A percentile compares a stretch with the other conserved stretches of the same genome.
Conservation (phyloP, 192 early-diverging fungal genomes). For the Coemansia aciculifera region DNA sequence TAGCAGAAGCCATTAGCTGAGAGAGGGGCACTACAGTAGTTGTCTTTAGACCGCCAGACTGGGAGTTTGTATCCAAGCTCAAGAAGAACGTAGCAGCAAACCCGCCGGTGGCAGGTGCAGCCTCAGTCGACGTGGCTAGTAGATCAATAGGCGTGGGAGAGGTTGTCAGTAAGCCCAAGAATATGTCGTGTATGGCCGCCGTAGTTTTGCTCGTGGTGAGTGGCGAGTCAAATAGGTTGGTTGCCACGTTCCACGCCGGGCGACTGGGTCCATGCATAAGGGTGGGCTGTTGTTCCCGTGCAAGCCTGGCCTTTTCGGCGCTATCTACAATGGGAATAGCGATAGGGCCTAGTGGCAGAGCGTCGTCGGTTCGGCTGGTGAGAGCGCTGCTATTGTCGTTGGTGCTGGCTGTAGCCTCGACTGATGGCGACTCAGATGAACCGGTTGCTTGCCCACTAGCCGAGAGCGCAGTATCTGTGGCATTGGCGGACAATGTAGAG, state of each 20-base stretch:
- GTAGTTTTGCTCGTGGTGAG: constrained; percentile 3
- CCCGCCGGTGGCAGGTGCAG: not conserved
- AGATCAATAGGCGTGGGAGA: not conserved
- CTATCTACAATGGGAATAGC: constrained; percentile 40
- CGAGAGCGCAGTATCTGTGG: not conserved
- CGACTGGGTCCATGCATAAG: constrained; percentile 1
- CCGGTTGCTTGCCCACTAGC: not conserved
- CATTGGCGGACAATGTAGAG: not conserved
- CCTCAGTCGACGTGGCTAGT: not conserved
- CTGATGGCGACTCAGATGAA: not conserved
- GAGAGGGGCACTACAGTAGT: constrained; percentile 41
- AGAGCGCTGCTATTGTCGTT: not conserved
- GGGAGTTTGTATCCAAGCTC: constrained; percentile 31
- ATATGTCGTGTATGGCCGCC: not conserved
- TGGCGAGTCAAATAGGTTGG: constrained; percentile 32
- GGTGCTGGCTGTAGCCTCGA: not conserved
- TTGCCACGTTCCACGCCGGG: not conserved
- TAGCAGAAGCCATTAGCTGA: constrained; percentile 35
- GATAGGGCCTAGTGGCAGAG: constrained; percentile 18
- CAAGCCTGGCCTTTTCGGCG: not conserved
- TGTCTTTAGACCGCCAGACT: not conserved
- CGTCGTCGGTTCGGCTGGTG: constrained; percentile 10
- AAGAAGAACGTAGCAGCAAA: constrained; percentile 49
- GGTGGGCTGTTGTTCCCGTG: not conserved
- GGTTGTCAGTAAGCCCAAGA: not conserved